A percentile compares a stretch with the other conserved stretches of the same genome.
These are phyloP conservation scores for Colletotrichum agaves DNA, from an alignment of 2,329 filamentous ascomycete genomes.

Conservation along the genomic window DNA sequence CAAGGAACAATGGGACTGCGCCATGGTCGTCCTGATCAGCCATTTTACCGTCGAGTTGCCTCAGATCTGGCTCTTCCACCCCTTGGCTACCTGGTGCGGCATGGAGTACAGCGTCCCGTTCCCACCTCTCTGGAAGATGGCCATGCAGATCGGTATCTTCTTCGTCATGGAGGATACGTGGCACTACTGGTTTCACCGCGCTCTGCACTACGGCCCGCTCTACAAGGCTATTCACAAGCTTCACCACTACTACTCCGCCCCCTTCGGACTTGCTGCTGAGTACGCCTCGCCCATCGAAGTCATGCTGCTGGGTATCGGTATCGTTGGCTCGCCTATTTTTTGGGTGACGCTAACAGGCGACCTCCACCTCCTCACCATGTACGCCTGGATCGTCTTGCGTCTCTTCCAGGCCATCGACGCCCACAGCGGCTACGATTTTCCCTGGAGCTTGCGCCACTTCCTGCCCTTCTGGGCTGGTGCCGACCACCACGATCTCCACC, in stretches of 20 bases:
- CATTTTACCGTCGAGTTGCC: slow-evolving; percentile 98
- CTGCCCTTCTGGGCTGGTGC: slow-evolving; percentile 98
- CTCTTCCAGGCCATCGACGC: slow-evolving; percentile 98
- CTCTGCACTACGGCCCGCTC: slow-evolving; percentile 91
- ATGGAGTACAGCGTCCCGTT: slow-evolving; percentile 91
- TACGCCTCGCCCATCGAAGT: slow-evolving; percentile 98
- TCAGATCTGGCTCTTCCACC: slow-evolving; percentile 99
- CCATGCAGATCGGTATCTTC: slow-evolving; percentile 90
- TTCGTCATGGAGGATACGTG: slow-evolving; percentile 96
- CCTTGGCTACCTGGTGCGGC: slow-evolving; percentile 91
- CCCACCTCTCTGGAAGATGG: slow-evolving; percentile 86
- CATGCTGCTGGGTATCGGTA: slow-evolving; percentile 91
- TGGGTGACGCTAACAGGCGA: slow-evolving; percentile 87
- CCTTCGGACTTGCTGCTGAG: slow-evolving; percentile 95
- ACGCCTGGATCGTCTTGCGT: slow-evolving; percentile 91
- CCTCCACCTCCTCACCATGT: slow-evolving; percentile 97
- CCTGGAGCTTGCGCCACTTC: slow-evolving; percentile 95
- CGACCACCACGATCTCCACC: slow-evolving; percentile 95
- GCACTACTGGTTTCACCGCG: slow-evolving; percentile 98
- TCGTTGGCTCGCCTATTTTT: slow-evolving; percentile 82
- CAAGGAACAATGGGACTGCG: slow-evolving; percentile 94
- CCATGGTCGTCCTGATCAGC: slow-evolving; percentile 88
- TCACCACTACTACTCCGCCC: slow-evolving; percentile 98
- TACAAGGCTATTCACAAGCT: slow-evolving; percentile 99
- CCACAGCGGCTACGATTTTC: slow-evolving; percentile 98